Evolutionary conservation across 345 rosid genomes (phyloP).

Genomic region (Dovyalis caffra): DNA sequence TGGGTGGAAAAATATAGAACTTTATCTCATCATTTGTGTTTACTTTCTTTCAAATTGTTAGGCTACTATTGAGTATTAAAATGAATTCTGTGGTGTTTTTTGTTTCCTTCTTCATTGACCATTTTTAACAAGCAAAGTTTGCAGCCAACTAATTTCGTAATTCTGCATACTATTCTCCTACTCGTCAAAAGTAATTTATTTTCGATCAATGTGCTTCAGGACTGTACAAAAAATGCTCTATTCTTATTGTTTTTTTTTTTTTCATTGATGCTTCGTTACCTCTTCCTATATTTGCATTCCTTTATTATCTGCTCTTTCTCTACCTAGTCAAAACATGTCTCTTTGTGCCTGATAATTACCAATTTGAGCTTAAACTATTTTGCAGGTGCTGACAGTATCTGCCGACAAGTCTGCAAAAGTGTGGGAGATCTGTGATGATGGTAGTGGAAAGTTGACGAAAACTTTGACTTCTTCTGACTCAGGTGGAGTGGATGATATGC

Average conservation of each 20-base stretch:
- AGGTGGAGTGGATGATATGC: constrained; percentile 92
- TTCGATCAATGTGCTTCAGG: background rate
- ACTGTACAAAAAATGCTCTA: background rate
- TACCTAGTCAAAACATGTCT: background rate
- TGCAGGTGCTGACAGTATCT: constrained; percentile 81
- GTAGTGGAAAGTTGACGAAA: constrained; percentile 63
- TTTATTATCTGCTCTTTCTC: background rate
- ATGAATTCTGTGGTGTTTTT: background rate
- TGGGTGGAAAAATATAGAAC: background rate
- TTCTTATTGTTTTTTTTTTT: background rate
- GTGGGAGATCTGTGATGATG: constrained; percentile 81
- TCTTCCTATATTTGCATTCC: background rate
- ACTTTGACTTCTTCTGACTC: constrained; percentile 63
- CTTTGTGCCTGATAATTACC: background rate
- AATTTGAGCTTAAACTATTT: constrained; percentile 8
- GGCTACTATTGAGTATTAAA: background rate
- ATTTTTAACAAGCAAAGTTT: background rate
- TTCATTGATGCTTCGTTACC: background rate
- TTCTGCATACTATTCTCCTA: background rate
- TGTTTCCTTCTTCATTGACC: background rate
- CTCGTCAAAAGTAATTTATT: background rate
- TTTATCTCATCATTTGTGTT: background rate
- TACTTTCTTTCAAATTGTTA: background rate
- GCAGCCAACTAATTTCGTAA: background rate
- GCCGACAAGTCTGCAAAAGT: constrained; percentile 97